Evolutionary conservation across 257 asterid genomes (phyloP).

Genomic region (Scutellaria galericulata): DNA sequence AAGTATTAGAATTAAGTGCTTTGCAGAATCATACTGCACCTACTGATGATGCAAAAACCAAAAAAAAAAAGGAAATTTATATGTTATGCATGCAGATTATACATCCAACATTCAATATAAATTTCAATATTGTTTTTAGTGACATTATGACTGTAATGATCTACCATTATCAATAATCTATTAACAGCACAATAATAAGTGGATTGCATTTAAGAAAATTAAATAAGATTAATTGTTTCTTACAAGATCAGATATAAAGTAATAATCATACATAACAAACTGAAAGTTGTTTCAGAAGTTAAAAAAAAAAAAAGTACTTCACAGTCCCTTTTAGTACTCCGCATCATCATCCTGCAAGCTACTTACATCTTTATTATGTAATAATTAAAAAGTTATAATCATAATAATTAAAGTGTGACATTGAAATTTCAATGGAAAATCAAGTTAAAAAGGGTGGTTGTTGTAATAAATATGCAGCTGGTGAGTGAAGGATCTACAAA

Average conservation of each 20-base stretch:
- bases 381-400: too few relatives aligned
- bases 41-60: neutral
- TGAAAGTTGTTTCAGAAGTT: neutral
- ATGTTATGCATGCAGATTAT: neutral
- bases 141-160: conserved; percentile 36
- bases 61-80: neutral
- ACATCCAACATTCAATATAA: too few relatives aligned
- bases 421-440: neutral
- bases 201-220: neutral
- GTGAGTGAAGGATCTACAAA: conserved; percentile 4
- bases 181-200: neutral
- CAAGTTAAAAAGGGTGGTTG: neutral
- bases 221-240: neutral
- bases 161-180: conserved; percentile 27
- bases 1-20: conserved; percentile 25
- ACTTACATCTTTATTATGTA: neutral
- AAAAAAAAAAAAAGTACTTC: neutral
- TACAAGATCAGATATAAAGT: neutral
- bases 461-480: neutral
- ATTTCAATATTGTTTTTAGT: conserved; percentile 18
- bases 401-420: too few relatives aligned
- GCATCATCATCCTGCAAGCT: neutral
- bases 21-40: conserved; percentile 41
- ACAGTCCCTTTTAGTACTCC: conserved; percentile 5
- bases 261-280: neutral